Base-by-base conservation (phyloP, 208 protist genomes). In the Leishmania braziliensis region DNA sequence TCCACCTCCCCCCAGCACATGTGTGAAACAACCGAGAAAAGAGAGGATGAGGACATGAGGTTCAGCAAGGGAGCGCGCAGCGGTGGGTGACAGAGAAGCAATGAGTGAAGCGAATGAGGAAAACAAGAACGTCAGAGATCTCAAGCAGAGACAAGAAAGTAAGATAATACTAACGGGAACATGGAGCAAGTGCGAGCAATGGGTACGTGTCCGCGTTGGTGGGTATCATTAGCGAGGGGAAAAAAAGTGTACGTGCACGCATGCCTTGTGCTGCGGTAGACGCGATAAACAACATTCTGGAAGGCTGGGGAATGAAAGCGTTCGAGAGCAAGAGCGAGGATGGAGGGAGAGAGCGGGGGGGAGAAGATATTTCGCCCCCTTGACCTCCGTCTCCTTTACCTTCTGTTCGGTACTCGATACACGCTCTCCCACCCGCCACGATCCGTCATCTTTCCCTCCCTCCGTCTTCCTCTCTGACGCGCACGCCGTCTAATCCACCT, bases 401-500 rank as follows among this genome's bases (percentile, higher is more conserved):
- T 48, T 71, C 60, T 66, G n/a, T 26, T 12, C 14, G 16, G n/a
- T n/a, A 23, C n/a, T 66, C n/a, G 60, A 66, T 26, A n/a, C 29
- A 36, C 14, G 29, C 60, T 5, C 23, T 20, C 23, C 1, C 60
- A 4, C n/a, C 23, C 10, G 65, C 14, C 65, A 70, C 29, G 65
- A 70, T 48, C 4, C 29, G 18, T 70, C 14, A 46, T 16, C 56
- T 29, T 65, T 54, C 29, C 43, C 33, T 62, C 62, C 46, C 10
- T 63, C 3, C 33, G 33, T 72, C n/a, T 74, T 66, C 65, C 2
- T 36, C 20, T 46, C 36, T 26, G 60, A 66, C 2, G 65, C 65
- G 18, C 36, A 2, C 46, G 9, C 26, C 46, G 69, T 23, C 70
- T 75, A 95, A 36, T 91, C 92, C 10, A 78, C 82, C 75, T 92